Base-by-base conservation (phyloP, 805 yeast genomes). In the Kodamaea nitidulidarum region DNA sequence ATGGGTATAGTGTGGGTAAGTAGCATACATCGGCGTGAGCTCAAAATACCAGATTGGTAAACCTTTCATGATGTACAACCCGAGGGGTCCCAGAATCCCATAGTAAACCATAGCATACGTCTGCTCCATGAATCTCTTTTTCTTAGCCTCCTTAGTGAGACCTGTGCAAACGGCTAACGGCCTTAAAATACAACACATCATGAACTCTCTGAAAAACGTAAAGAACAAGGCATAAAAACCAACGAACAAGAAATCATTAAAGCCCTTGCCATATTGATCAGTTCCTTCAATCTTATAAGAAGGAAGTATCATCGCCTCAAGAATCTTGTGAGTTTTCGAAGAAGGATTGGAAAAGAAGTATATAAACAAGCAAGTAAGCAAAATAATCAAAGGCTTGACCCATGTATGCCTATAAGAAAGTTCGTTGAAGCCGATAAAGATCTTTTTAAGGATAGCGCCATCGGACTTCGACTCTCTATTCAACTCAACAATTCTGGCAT, bases 41-140 rank as follows among this genome's bases (percentile, higher is more conserved):
- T 85, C 76, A 63, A 93, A 93, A 56, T 71, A 83, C 98, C 98
- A 91, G 45, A 93, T 58, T 35, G 95, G 95, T 31, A 84, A 76
- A 35, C 74, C 68, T 9, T 56, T 52, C 98, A 93, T 90, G 48
- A 93, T 84, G 70, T 80, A 88, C 40, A 93, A 66, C 1, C 98
- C 99, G 42, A 82, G 71, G 0, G 96, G 95, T 11, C 95, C 95
- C 18, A 85, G 71, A 6, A 80, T 46, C 9, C 90, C 84, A 56
- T 82, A 88, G 64, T 93, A 93, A 43, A 86, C 58, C 51, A 88
- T 73, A 2, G 91, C 76, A 58, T 91, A 93, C 6, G 88, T 74
- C 67, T 93, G 99, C 62, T 93, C 99, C 81, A 87, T 79, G 63
- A 91, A 88, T 60, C 99, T 76, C 45, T 75, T 77, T 31, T 78